These are phyloP conservation scores for Lophiostoma macrostomum DNA, from an alignment of 495 filamentous ascomycete genomes.

Conservation along the genomic window DNA sequence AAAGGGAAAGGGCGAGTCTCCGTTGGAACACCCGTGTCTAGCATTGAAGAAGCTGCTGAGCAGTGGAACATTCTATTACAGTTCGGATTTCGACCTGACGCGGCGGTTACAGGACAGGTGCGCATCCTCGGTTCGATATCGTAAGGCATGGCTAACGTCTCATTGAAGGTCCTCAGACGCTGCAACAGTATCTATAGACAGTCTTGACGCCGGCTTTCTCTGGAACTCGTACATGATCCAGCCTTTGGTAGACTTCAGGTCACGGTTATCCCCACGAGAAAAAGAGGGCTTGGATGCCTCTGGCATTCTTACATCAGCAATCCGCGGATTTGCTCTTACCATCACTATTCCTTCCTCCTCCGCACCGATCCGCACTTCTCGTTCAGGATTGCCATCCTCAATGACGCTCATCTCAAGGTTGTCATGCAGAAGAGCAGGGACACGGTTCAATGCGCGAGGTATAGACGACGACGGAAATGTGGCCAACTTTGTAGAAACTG, in stretches of 20 bases:
- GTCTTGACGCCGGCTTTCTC: conserved; percentile 80
- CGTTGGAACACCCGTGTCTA: conserved; percentile 80
- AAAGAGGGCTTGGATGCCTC: conserved; percentile 74
- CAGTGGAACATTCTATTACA: conserved; percentile 98
- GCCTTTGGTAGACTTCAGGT: conserved; percentile 84
- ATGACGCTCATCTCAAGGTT: conserved; percentile 88
- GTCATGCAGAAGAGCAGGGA: conserved; percentile 88
- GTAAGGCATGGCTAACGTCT: neutral
- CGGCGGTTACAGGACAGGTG: conserved; percentile 90
- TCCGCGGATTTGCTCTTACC: conserved; percentile 85
- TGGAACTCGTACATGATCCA: conserved; percentile 99
- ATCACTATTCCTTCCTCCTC: conserved; percentile 73
- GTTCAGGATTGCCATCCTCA: conserved; percentile 70
- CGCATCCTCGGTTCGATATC: conserved; percentile 25
- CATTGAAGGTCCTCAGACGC: conserved; percentile 33
- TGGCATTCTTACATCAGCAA: conserved; percentile 86
- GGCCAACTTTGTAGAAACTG: conserved; percentile 82
- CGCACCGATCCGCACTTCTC: conserved; percentile 46
- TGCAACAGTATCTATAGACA: conserved; percentile 42
- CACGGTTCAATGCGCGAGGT: conserved; percentile 90
- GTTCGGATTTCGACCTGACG: conserved; percentile 92
- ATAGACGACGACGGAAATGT: conserved; percentile 98
- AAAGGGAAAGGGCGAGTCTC: conserved; percentile 60
- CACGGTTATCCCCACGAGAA: conserved; percentile 68
- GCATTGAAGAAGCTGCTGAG: conserved; percentile 87